Base-by-base conservation (phyloP, 2,329 filamentous ascomycete species). In the Leptoxyphium fumago region DNA sequence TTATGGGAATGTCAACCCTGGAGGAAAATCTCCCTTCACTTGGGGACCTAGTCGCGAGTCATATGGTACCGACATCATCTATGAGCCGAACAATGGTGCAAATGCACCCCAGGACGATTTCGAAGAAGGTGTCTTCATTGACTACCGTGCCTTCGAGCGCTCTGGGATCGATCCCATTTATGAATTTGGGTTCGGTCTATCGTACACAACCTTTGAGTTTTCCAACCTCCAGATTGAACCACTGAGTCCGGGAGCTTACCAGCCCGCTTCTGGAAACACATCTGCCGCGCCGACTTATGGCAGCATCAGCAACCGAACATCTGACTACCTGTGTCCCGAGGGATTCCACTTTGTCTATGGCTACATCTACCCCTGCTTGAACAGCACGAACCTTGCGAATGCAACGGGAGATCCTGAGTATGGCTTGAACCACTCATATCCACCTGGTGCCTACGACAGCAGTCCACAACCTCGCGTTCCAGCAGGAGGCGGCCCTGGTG, bases 121-220 rank as follows among this genome's bases (percentile, higher is more conserved):
- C 57, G 68, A 69, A 6, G 84, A 91, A 62, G 84, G 85, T 13
- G 70, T 82, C 43, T 85, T 88, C 61, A 87, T 93, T 56, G 85
- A 91, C 63, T 86, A 86, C 65, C 75, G 82, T 34, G 70, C 78
- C 51, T 84, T 91, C 43, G 85, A 93, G 64, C 70, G 72, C 55
- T 61, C 71, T 45, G 68, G 75, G 52, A 71, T 75, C 43, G 74
- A 75, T 1, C 83, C 84, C 1, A 75, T 84, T 49, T 91, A 80
- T 62, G 84, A 88, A 57, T 93, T 91, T 53, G 85, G 85, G 7
- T 83, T 74, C 55, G 86, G 86, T 45, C 68, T 93, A 10, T 83
- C 77, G 2, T 93, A 91, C 70, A 86, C 84, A 1, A 84, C 73
- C 2, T 89, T 93, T 57, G 62, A 74, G 43, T 86, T 86, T 66